Evolutionary conservation across 2,329 filamentous ascomycete species (phyloP).

Genomic region (Endocalyx cinctus): DNA sequence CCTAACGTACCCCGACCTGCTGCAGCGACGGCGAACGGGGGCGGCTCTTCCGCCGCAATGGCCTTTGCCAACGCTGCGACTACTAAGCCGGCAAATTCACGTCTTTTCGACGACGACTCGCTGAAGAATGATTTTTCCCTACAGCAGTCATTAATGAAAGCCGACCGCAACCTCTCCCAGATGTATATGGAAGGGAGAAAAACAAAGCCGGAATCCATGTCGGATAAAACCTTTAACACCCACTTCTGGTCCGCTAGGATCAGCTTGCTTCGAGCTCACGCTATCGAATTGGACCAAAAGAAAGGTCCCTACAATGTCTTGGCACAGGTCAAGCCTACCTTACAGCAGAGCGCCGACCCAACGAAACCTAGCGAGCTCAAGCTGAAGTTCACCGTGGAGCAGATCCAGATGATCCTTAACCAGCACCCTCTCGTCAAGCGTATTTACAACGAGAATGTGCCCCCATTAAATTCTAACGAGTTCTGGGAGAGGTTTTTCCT

Average conservation of each 20-base stretch:
- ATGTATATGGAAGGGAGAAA: conserved; percentile 82
- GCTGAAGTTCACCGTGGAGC: conserved; percentile 82
- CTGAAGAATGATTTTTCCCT: conserved; percentile 75
- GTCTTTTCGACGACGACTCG: conserved; percentile 76
- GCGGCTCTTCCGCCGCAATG: conserved; percentile 63
- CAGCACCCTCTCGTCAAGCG: conserved; percentile 88
- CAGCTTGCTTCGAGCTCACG: conserved; percentile 81
- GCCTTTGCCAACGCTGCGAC: conserved; percentile 69
- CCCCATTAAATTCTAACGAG: conserved; percentile 68
- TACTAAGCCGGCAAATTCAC: conserved; percentile 49
- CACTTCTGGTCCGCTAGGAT: conserved; percentile 94
- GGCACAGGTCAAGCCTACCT: conserved; percentile 78
- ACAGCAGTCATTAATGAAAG: conserved; percentile 83
- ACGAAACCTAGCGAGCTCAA: conserved; percentile 56
- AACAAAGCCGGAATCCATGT: conserved; percentile 80
- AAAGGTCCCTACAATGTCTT: conserved; percentile 92
- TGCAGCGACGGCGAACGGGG: conserved; percentile 30
- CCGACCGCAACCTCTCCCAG: conserved; percentile 68
- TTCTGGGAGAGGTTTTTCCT: conserved; percentile 97
- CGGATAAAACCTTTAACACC: conserved; percentile 73
- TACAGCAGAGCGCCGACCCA: conserved; percentile 42
- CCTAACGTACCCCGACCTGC: conserved; percentile 45
- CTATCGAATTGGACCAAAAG: conserved; percentile 81
- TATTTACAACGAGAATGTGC: conserved; percentile 91
- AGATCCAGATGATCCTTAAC: conserved; percentile 86